Conservation (phyloP, 495 filamentous ascomycete species). For the Halenospora varia region DNA sequence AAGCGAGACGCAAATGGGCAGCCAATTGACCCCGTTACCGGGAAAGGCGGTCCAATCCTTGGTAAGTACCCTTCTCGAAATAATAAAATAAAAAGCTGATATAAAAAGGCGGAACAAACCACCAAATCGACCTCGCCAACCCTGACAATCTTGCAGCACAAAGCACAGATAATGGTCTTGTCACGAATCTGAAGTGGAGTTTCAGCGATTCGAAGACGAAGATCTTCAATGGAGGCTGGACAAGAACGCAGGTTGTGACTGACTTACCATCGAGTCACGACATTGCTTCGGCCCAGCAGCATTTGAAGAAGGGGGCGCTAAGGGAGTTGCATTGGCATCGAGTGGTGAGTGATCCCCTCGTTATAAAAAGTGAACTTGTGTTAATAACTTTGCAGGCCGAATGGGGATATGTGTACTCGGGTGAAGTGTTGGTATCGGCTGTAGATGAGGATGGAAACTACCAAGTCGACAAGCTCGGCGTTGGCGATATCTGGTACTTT, state of each 20-base stretch:
- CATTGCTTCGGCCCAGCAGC: constrained; percentile 59
- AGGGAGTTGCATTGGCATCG: constrained; percentile 66
- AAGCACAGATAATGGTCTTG: constrained; percentile 54
- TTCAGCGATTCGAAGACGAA: constrained; percentile 60
- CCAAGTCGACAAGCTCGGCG: constrained; percentile 48
- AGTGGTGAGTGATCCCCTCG: constrained; percentile 38
- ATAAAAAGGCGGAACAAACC: constrained; percentile 42
- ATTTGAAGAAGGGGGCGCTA: constrained; percentile 57
- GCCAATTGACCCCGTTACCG: constrained; percentile 45
- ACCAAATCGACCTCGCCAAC: constrained; percentile 51
- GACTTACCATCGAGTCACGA: constrained; percentile 57
- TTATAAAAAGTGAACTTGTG: neutral
- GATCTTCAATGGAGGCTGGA: constrained; percentile 58
- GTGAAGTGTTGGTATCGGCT: constrained; percentile 51
- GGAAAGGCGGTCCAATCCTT: constrained; percentile 51
- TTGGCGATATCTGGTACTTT: constrained; percentile 66
- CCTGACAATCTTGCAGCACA: constrained; percentile 55
- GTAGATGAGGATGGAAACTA: constrained; percentile 57
- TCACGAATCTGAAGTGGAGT: constrained; percentile 61
- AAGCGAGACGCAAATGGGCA: constrained; percentile 38
- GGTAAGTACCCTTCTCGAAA: constrained; percentile 32
- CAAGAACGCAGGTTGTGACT: constrained; percentile 58
- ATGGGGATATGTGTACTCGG: constrained; percentile 60
- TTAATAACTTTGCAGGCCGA: constrained; percentile 43
- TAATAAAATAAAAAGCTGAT: neutral